phyloP scores from a whole-genome alignment of 2,329 filamentous ascomycete species.

The Camillea tinctor region DNA sequence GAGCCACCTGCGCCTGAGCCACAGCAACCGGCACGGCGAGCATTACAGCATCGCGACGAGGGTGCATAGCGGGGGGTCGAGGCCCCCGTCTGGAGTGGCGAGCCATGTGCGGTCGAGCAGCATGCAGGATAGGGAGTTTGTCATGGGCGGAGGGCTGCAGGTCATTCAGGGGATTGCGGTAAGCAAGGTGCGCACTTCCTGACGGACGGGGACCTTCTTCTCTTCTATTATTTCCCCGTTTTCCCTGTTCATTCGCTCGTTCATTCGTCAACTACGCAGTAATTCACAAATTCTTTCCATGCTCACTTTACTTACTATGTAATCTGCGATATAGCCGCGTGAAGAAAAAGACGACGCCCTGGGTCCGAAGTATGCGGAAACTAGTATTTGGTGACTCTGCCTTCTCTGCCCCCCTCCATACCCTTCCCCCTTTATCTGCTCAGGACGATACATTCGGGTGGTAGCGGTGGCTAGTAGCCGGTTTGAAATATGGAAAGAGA shows the following conservation, averaged over 20 bases:
- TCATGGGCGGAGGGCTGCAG: conserved; percentile 26
- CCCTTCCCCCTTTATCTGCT: too few species aligned
- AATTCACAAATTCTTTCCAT: too few species aligned
- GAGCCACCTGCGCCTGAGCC: conserved; percentile 33
- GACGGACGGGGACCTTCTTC: conserved; percentile 27
- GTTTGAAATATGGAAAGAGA: too few species aligned
- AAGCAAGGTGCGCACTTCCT: conserved; percentile 36
- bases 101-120: conserved; percentile 29
- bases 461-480: too few species aligned
- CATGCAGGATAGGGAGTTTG: conserved; percentile 19
- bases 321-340: conserved; percentile 1
- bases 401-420: too few species aligned
- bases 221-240: too few species aligned
- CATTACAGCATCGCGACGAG: conserved; percentile 30
- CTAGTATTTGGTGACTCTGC: conserved; percentile 9
- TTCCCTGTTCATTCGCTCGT: too few species aligned
- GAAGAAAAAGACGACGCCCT: conserved; percentile 15
- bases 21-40: conserved; percentile 28
- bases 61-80: conserved; percentile 30
- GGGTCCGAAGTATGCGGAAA: conserved; percentile 13
- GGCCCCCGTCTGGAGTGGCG: conserved; percentile 14
- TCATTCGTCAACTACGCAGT: too few species aligned
- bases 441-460: too few species aligned
- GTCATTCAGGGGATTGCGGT: conserved; percentile 29
- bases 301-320: too few species aligned